Evolutionary conservation across 306 rosid genomes (phyloP).

Genomic region (Macrotyloma uniflorum): DNA sequence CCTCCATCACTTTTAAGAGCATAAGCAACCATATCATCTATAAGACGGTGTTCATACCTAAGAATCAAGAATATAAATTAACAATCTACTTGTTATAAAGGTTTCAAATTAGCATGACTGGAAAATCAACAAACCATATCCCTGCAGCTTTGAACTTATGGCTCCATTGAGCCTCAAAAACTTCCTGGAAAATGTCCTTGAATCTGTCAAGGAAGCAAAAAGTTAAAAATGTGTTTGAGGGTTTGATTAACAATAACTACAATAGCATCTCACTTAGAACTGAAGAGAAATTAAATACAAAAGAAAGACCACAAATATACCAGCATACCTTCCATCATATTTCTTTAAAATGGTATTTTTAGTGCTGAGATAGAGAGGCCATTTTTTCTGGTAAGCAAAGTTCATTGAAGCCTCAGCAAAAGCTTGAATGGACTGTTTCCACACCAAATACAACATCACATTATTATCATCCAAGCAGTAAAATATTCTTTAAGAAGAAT

Average conservation of each 20-base stretch:
- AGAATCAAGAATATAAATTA: constrained; percentile 38
- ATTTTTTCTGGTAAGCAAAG: constrained; percentile 81
- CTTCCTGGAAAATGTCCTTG: constrained; percentile 99
- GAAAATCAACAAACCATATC: constrained; percentile 70
- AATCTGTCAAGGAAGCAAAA: constrained; percentile 61
- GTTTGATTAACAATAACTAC: constrained; percentile 18
- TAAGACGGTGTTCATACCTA: constrained; percentile 99
- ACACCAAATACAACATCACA: constrained; percentile 32
- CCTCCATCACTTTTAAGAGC: constrained; percentile 97
- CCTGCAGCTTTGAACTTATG: constrained; percentile 87
- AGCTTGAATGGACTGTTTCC: constrained; percentile 76
- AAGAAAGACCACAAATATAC: constrained; percentile 19
- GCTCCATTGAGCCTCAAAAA: constrained; percentile 79
- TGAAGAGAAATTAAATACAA: constrained; percentile 16
- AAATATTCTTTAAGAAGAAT: constrained; percentile 21
- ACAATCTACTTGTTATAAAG: constrained; percentile 2
- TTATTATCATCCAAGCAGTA: neutral
- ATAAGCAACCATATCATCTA: constrained; percentile 99
- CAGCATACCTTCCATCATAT: constrained; percentile 93
- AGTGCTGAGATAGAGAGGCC: constrained; percentile 99
- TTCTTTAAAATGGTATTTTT: constrained; percentile 95
- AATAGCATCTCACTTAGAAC: constrained; percentile 12
- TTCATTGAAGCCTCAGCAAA: constrained; percentile 97
- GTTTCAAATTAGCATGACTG: constrained; percentile 25
- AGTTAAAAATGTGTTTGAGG: constrained; percentile 14